phyloP scores from a whole-genome alignment of 2,329 filamentous ascomycete genomes.

The Orbilia javanica region DNA sequence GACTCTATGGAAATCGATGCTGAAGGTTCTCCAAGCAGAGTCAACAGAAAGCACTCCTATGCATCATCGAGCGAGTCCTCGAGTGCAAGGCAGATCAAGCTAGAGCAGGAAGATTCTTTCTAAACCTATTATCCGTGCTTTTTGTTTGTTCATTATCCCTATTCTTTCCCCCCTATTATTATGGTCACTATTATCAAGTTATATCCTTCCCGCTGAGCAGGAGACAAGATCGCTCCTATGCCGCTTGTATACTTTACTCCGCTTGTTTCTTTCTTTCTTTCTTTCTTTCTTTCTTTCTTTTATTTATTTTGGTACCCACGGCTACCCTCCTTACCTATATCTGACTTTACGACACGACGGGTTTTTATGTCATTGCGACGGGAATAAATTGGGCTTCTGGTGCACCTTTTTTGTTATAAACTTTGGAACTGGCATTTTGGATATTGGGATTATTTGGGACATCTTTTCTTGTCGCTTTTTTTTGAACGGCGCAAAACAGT shows the following conservation, averaged over 20 bases:
- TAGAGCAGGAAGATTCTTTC: constrained; percentile 43
- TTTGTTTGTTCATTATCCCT: constrained; percentile 11
- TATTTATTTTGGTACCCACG: not conserved
- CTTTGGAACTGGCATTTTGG: not conserved
- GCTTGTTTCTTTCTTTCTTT: not conserved
- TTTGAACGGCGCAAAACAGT: not conserved
- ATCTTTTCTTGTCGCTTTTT: not conserved
- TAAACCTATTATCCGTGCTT: not conserved
- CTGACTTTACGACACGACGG: not conserved
- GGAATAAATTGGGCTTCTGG: constrained; percentile 17
- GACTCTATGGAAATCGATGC: constrained; percentile 48
- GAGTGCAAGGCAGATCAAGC: constrained; percentile 50
- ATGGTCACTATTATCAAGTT: not conserved
- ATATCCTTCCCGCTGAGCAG: no score
- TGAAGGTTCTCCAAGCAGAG: constrained; percentile 22
- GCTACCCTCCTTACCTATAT: not conserved
- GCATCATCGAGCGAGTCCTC: constrained; percentile 49
- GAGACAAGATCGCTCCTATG: no score
- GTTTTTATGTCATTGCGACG: constrained; percentile 4
- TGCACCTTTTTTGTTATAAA: not conserved
- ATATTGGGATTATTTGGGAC: not conserved
- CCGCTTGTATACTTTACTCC: not conserved
- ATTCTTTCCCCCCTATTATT: no score
- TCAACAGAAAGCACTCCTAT: constrained; percentile 39
- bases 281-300: no score